Evolutionary conservation across 805 yeast species (phyloP).

Genomic region (Kodamaea kakaduensis): DNA sequence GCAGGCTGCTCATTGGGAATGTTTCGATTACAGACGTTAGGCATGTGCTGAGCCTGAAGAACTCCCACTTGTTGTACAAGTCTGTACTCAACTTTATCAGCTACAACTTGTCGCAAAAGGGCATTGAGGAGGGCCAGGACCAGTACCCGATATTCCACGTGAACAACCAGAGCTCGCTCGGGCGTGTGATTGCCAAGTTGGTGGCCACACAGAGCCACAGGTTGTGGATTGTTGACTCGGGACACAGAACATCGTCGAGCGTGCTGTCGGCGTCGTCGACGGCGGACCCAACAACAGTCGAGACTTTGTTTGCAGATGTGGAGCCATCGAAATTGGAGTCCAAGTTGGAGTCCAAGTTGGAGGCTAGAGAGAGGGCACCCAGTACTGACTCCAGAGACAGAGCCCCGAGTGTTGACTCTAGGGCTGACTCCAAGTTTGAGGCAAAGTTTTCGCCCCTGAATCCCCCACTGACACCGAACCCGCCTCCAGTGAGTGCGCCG

Average conservation of each 20-base stretch:
- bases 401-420: slow-evolving; percentile 5
- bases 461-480: neutral
- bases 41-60: slow-evolving; percentile 81
- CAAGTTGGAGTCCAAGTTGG: neutral
- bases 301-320: slow-evolving; percentile 14
- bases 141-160: slow-evolving; percentile 96
- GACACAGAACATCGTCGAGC: slow-evolving; percentile 11
- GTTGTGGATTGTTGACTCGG: slow-evolving; percentile 67
- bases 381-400: neutral
- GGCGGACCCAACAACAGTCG: slow-evolving; percentile 20
- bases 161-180: slow-evolving; percentile 70
- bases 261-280: slow-evolving; percentile 1
- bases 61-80: slow-evolving; percentile 75
- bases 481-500: slow-evolving; percentile 4
- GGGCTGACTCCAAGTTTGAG: slow-evolving; percentile 4
- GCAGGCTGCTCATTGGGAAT: slow-evolving; percentile 76
- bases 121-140: slow-evolving; percentile 91
- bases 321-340: neutral
- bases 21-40: slow-evolving; percentile 93
- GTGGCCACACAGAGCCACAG: slow-evolving; percentile 95
- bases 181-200: slow-evolving; percentile 86
- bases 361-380: slow-evolving; percentile 1
- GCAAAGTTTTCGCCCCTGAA: too few species aligned
- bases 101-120: slow-evolving; percentile 80
- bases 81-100: slow-evolving; percentile 86